Evolutionary conservation across 345 rosid genomes (phyloP).

Genomic region (Populus deltoides): DNA sequence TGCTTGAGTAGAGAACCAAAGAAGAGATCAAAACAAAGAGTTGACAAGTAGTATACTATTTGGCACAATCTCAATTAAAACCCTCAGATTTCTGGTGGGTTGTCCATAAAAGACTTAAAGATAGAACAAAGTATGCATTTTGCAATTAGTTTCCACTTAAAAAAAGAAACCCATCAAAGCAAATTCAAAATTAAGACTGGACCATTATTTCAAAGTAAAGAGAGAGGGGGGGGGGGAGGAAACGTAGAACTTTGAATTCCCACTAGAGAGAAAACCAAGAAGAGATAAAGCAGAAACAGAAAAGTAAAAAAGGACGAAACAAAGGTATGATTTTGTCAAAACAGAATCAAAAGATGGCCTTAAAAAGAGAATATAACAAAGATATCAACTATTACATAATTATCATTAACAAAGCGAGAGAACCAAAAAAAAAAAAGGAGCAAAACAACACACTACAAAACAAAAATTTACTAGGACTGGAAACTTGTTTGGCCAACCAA

Average conservation of each 20-base stretch:
- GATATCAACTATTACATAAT: slow-evolving; percentile 25
- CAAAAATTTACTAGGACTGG: not conserved
- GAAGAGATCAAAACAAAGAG: slow-evolving; percentile 13
- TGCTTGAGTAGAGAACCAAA: slow-evolving; percentile 12
- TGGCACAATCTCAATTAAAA: slow-evolving; percentile 1
- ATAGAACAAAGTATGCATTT: not conserved
- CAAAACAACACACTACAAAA: not conserved
- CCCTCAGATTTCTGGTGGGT: not conserved
- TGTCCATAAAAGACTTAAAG: not conserved
- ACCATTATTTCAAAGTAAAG: slow-evolving; percentile 8
- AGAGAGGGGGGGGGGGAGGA: slow-evolving; percentile 8
- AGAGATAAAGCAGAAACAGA: slow-evolving; percentile 34
- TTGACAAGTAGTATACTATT: not conserved
- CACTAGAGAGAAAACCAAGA: slow-evolving; percentile 33
- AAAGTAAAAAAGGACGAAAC: slow-evolving; percentile 47
- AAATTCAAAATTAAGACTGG: not conserved
- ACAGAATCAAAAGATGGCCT: slow-evolving; percentile 25
- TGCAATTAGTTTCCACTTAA: not conserved
- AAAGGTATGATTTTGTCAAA: slow-evolving; percentile 42
- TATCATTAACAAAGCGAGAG: not conserved
- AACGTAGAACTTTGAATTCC: slow-evolving; percentile 27
- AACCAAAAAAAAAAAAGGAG: not conserved
- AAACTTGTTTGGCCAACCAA: too few relatives aligned
- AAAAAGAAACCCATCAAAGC: slow-evolving; percentile 4
- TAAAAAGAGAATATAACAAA: slow-evolving; percentile 8